phyloP scores from a whole-genome alignment of 2,329 filamentous ascomycete genomes.

The Fusarium mexicanum region DNA sequence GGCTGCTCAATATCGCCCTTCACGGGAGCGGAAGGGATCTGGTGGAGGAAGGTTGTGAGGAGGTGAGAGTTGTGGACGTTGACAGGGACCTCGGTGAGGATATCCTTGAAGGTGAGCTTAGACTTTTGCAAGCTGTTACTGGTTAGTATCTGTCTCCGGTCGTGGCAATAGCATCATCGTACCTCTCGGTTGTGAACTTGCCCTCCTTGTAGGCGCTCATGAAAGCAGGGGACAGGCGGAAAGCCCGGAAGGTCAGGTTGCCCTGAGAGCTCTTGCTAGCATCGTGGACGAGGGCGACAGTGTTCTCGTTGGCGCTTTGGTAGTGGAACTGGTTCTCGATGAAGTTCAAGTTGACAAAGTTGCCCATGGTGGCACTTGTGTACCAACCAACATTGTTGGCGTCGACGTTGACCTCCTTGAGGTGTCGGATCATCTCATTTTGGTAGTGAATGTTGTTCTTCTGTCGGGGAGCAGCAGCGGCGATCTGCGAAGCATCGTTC shows the following conservation, averaged over 20 bases:
- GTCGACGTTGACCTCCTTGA: conserved; percentile 97
- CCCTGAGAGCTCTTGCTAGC: conserved; percentile 95
- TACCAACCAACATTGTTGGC: conserved; percentile 99
- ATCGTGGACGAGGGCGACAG: conserved; percentile 91
- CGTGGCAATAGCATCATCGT: conserved; percentile 47
- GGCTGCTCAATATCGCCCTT: conserved; percentile 78
- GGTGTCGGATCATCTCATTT: conserved; percentile 95
- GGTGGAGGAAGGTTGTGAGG: conserved; percentile 93
- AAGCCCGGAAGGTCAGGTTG: conserved; percentile 87
- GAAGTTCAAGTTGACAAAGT: conserved; percentile 93
- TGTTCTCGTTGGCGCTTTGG: conserved; percentile 92
- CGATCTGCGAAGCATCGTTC: conserved; percentile 77
- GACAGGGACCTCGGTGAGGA: conserved; percentile 89
- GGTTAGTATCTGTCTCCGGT: conserved; percentile 18
- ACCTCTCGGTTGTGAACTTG: conserved; percentile 98
- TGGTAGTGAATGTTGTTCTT: conserved; percentile 92
- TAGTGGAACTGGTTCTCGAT: conserved; percentile 99
- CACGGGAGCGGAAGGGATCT: conserved; percentile 75
- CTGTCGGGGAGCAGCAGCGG: conserved; percentile 88
- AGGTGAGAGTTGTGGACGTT: conserved; percentile 96
- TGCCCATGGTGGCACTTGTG: conserved; percentile 98
- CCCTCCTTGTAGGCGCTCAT: conserved; percentile 94
- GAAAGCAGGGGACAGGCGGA: conserved; percentile 87
- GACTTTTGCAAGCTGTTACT: conserved; percentile 85
- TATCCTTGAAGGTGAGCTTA: conserved; percentile 92